Base-by-base conservation (phyloP, 2,329 filamentous ascomycete genomes). In the Fusarium duplospermum region DNA sequence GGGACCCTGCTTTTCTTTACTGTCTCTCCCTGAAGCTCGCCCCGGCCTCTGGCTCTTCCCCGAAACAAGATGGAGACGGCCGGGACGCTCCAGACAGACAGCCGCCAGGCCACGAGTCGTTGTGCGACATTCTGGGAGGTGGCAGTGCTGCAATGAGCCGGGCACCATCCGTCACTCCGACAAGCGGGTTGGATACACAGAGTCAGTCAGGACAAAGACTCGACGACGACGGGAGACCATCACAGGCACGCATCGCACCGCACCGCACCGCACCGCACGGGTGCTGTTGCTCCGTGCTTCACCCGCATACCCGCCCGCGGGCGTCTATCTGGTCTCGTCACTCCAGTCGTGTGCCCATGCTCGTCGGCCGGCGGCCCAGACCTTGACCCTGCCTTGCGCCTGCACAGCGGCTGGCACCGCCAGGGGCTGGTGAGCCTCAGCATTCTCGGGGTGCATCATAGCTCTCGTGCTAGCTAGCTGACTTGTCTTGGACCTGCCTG, bases 291-390 rank as follows among this genome's bases (percentile, higher is more conserved):
- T 63, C 65, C 68, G 56, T 62, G 50, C 64, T 61, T 62, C 67
- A 64, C 63, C 64, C 64, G 67, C 67, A 69, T 66, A 64, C 61
- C 64, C 67, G 64, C 64, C 65, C 71, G 60, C 66, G 33, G 54
- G 57, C 66, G 57, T 70, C 68, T 75, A 67, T 74, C 50, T 76
- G 35, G 69, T 36, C 50, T 63, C 62, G 63, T 67, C 69, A 74
- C 70, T 52, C 58, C 62, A 74, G 70, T 68, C 70, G 62, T 56
- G 47, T 64, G 62, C 61, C 67, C 47, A 57, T 70, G 69, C 24
- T 45, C 36, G 29, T 47, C 50, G 11, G 54, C 20, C 33, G 36
- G 35, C 29, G 38, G 20, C 54, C 24, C 20, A 50, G 62, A 38
- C 29, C 67, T 47, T 68, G 57, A 40, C 54, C 29, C 56, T 65